Base-by-base conservation (phyloP, 2,329 filamentous ascomycete genomes). In the Colletotrichum sidae region DNA sequence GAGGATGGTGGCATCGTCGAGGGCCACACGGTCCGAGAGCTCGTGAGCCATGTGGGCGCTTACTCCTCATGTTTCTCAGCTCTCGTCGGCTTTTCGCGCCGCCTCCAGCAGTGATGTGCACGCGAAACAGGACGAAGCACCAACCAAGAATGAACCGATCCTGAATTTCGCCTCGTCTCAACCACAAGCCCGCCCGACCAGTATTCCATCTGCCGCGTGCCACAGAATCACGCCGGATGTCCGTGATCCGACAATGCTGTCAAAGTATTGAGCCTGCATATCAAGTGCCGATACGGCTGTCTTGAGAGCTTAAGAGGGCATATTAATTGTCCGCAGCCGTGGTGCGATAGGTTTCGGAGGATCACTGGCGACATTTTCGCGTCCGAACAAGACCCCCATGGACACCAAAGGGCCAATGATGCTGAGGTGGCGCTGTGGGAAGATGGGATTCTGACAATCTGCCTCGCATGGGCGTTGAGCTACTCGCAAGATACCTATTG, bases 341-440 rank as follows among this genome's bases (percentile, higher is more conserved):
- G 38, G 38, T 62, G 56, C 50, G 44, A 60, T 55, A 60, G 49
- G 37, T 41, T 46, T 49, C 49, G 47, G 12, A 17, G 56, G 33
- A n/a, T 15, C 12, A 25, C 25, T 25, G 4, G 25, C 25, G 25
- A 25, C 25, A 25, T 25, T 25, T 25, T 25, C 3, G 25, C 25
- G 25, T 25, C 25, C 25, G 4, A 25, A 25, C 25, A 25, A 25
- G 4, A 25, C 25, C 25, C 25, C 25, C 4, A 25, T 25, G 4
- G 25, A 25, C 25, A 25, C 25, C 25, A 4, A 25, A 25, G 3
- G 25, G 25, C 3, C 25, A 4, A 25, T 25, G 25, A 25, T 25
- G 4, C 25, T 25, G 4, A 25, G 25, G 25, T 25, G 25, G 25
- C 25, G 25, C 25, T 25, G 25, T 25, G 25, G 3, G 25, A 25